Evolutionary conservation across 73 alveolate species (phyloP).

Genomic region (Symbiodinium natans): DNA sequence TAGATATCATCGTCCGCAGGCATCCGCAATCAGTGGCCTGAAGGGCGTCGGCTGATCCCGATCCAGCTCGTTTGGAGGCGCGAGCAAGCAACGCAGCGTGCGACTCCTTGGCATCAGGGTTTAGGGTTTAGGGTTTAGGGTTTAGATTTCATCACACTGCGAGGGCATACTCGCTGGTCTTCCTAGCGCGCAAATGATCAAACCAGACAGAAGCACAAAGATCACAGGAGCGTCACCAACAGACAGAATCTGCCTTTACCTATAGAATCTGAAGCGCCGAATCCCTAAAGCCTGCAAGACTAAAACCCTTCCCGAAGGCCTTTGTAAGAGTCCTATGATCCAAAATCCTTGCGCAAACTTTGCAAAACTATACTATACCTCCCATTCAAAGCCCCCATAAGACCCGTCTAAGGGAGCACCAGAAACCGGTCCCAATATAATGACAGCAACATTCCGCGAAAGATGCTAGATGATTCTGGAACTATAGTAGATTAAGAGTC

Average conservation of each 20-base stretch:
- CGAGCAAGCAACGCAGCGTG: not conserved
- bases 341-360: not conserved
- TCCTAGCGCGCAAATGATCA: not conserved
- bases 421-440: not conserved
- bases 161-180: not conserved
- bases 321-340: no score
- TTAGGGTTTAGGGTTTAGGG: no score
- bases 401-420: not conserved
- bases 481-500: not conserved
- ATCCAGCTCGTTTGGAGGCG: not conserved
- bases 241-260: not conserved
- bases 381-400: not conserved
- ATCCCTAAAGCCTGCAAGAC: not conserved
- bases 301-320: not conserved
- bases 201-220: not conserved
- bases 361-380: not conserved
- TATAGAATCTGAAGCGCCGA: not conserved
- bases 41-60: not conserved
- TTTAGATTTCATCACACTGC: not conserved
- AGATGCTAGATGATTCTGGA: not conserved
- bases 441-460: not conserved
- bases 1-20: not conserved
- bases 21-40: not conserved
- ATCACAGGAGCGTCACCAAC: not conserved
- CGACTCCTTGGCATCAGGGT: not conserved